These are phyloP conservation scores for Malassezia pachydermatis DNA, from an alignment of 1,284 basidiomycete species.

Conservation along the genomic window DNA sequence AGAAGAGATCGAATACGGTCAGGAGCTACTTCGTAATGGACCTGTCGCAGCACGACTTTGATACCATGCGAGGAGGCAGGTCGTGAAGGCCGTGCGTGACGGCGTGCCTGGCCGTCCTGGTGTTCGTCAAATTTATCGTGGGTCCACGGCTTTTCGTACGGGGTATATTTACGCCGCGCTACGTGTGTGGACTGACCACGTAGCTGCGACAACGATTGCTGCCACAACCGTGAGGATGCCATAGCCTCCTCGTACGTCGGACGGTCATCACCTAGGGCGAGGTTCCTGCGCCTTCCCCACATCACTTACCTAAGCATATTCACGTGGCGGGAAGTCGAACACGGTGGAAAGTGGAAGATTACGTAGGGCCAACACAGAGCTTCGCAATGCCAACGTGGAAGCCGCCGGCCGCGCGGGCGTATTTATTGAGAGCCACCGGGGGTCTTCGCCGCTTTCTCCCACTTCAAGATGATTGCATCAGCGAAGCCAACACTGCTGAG, in stretches of 20 bases:
- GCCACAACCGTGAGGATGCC: constrained; percentile 7
- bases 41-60: not conserved
- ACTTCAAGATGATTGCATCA: constrained; percentile 6
- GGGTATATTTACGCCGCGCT: too few relatives aligned
- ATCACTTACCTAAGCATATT: not conserved
- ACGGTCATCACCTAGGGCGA: not conserved
- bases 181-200: too few relatives aligned
- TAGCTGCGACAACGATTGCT: constrained; percentile 8
- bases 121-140: constrained; percentile 4
- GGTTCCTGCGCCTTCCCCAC: not conserved
- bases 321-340: constrained; percentile 13
- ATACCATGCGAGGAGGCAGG: not conserved
- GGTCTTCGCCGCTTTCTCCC: not conserved
- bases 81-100: not conserved
- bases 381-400: constrained; percentile 16
- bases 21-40: constrained; percentile 10
- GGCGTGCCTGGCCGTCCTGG: not conserved
- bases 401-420: constrained; percentile 1
- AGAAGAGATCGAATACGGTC: not conserved
- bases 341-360: constrained; percentile 18
- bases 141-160: not conserved
- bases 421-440: constrained; percentile 3
- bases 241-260: not conserved
- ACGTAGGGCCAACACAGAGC: constrained; percentile 1
- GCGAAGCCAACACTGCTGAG: constrained; percentile 15